phyloP scores from a whole-genome alignment of 2,329 filamentous ascomycete species.

The Aspergillus jensenii region DNA sequence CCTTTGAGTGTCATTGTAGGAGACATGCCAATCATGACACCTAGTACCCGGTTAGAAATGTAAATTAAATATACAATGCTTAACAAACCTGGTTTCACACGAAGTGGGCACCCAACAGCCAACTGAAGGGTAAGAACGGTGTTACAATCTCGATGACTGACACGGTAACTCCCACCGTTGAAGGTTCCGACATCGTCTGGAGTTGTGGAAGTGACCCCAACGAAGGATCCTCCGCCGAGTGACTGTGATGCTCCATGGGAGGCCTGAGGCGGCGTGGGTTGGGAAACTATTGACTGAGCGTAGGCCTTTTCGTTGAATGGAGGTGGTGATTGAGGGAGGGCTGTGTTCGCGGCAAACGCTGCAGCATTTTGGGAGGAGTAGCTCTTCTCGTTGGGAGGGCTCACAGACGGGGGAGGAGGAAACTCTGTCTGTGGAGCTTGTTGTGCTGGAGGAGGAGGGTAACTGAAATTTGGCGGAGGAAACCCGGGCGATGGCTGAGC shows the following conservation, averaged over 20 bases:
- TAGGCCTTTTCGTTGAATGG: not conserved
- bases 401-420: conserved; percentile 17
- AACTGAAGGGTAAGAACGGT: conserved; percentile 86
- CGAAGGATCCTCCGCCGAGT: not conserved
- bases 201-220: conserved; percentile 42
- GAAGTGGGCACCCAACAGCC: conserved; percentile 81
- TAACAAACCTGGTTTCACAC: conserved; percentile 68
- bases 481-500: conserved; percentile 23
- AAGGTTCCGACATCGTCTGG: conserved; percentile 92
- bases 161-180: conserved; percentile 91
- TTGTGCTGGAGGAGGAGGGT: conserved; percentile 26
- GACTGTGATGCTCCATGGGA: not conserved
- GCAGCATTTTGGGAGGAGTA: not conserved
- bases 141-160: conserved; percentile 89
- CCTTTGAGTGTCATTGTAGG: conserved; percentile 83
- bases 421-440: conserved; percentile 12
- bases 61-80: too few species aligned
- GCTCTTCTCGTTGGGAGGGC: conserved; percentile 12
- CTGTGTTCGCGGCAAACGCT: not conserved
- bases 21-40: conserved; percentile 94
- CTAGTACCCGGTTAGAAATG: conserved; percentile 37
- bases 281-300: not conserved
- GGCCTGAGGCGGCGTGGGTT: not conserved
- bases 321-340: not conserved
- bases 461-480: conserved; percentile 22